These are phyloP conservation scores for Leptodontidium sp. DNA, from an alignment of 2,329 filamentous ascomycete species.

Conservation along the genomic window DNA sequence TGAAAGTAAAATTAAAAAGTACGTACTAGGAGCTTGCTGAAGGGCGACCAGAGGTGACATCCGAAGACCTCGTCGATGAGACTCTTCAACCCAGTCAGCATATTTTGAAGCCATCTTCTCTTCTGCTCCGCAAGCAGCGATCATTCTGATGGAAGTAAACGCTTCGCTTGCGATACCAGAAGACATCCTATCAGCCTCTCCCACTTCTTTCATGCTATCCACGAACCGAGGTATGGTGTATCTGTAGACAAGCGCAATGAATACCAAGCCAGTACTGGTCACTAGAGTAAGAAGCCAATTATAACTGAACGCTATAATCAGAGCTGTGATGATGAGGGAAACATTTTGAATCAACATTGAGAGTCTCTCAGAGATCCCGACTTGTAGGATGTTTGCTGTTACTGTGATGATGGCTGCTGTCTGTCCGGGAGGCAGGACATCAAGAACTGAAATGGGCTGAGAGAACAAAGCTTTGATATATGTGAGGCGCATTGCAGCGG, in stretches of 20 bases:
- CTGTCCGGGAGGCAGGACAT: slow-evolving; percentile 64
- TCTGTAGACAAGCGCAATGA: slow-evolving; percentile 60
- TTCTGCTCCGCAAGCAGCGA: slow-evolving; percentile 70
- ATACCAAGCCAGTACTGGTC: slow-evolving; percentile 63
- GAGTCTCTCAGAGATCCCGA: slow-evolving; percentile 71
- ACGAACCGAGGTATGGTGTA: slow-evolving; percentile 63
- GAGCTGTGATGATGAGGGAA: slow-evolving; percentile 60
- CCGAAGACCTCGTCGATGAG: slow-evolving; percentile 57
- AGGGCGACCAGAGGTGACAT: slow-evolving; percentile 59
- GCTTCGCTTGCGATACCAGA: slow-evolving; percentile 68
- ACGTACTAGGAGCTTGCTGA: slow-evolving; percentile 58
- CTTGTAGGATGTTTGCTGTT: slow-evolving; percentile 67
- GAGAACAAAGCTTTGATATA: slow-evolving; percentile 69
- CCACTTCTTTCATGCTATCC: slow-evolving; percentile 56
- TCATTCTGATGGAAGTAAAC: slow-evolving; percentile 66
- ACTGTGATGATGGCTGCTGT: slow-evolving; percentile 65
- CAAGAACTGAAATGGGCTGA: slow-evolving; percentile 73
- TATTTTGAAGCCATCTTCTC: slow-evolving; percentile 61
- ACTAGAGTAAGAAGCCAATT: slow-evolving; percentile 68
- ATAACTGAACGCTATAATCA: slow-evolving; percentile 63
- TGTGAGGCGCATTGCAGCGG: slow-evolving; percentile 66
- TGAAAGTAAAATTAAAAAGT: slow-evolving; percentile 46
- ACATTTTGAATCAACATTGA: slow-evolving; percentile 64
- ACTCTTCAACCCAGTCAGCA: slow-evolving; percentile 60
- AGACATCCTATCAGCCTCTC: slow-evolving; percentile 62